Base-by-base conservation (phyloP, 768 basidiomycete species). In the Boletus rufocinnamomeus region DNA sequence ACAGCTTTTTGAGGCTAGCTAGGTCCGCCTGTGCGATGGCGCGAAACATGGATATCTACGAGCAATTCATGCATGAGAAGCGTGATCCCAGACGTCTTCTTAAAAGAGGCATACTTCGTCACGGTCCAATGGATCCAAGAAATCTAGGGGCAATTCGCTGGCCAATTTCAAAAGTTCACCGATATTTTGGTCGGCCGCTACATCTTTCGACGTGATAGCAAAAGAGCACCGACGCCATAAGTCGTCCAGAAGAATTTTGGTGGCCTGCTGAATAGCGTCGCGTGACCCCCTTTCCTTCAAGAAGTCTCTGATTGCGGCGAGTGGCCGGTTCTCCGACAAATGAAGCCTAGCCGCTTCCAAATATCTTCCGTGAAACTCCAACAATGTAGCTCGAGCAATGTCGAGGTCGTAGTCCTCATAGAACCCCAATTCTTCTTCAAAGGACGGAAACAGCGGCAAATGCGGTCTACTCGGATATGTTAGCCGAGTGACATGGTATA, bases 351-450 rank as follows among this genome's bases (percentile, higher is more conserved):
- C 84, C 0, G 86, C 86, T 35, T 86, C 82, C 2, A 61, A 53
- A 88, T 70, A 76, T 59, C 75, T 74, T 16, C 76, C 79, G 13
- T 78, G 72, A 5, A 71, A 69, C 30, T 76, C 74, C 14, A 86
- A 72, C 9, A 87, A 61, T 0, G 70, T 67, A 0, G 80, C 80
- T 8, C 76, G 82, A 8, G 82, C 79, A 14, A 75, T 58, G 61
- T 84, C 81, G 7, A 89, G 69, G 34, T 35, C 34, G 13, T 35
- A 35, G 34, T 35, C 34, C 34, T 35, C 34, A 35, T 35, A 35
- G 69, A 84, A 89, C 38, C 80, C 78, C n/a, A 86, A 60, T 21
- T 76, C 76, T 23, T 85, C 82, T 23, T 88, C 81, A 1, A 76
- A 70, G 1, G 78, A 73, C 0, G 73, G 59, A 57, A 89, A 89